These are phyloP conservation scores for Colletotrichum theobromicola DNA, from an alignment of 2,329 filamentous ascomycete species.

Conservation along the genomic window DNA sequence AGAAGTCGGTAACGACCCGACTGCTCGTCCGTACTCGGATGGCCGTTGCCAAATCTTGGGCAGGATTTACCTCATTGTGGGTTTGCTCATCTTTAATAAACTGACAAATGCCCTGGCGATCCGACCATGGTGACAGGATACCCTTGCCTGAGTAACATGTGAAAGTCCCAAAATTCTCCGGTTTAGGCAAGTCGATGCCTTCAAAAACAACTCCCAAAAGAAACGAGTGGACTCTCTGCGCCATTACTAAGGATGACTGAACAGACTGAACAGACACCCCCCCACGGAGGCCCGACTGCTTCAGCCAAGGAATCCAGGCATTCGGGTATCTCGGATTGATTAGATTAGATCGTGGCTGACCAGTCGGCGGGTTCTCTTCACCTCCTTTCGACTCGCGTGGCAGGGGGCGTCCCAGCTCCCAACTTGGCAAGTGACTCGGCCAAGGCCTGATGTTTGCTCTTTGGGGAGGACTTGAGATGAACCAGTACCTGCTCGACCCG, in stretches of 20 bases:
- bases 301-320: constrained; percentile 5
- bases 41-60: background rate
- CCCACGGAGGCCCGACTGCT: background rate
- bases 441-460: background rate
- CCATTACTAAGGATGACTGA: constrained; percentile 10
- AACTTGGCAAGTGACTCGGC: background rate
- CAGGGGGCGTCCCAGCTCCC: background rate
- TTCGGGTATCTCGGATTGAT: constrained; percentile 10
- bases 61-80: background rate
- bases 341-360: constrained; percentile 13
- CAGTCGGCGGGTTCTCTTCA: background rate
- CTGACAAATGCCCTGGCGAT: background rate
- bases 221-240: background rate
- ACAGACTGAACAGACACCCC: too few species aligned
- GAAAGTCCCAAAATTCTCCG: background rate
- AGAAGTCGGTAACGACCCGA: background rate
- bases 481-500: background rate
- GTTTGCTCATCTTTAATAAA: background rate
- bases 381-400: background rate
- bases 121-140: background rate
- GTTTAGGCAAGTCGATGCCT: constrained; percentile 2
- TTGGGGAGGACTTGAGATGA: constrained; percentile 1
- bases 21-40: background rate
- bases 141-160: background rate
- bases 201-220: background rate